A percentile compares a stretch with the other conserved stretches of the same genome.
phyloP scores from a whole-genome alignment of 352 stramenopile species.

The Vaucheria bursata region DNA sequence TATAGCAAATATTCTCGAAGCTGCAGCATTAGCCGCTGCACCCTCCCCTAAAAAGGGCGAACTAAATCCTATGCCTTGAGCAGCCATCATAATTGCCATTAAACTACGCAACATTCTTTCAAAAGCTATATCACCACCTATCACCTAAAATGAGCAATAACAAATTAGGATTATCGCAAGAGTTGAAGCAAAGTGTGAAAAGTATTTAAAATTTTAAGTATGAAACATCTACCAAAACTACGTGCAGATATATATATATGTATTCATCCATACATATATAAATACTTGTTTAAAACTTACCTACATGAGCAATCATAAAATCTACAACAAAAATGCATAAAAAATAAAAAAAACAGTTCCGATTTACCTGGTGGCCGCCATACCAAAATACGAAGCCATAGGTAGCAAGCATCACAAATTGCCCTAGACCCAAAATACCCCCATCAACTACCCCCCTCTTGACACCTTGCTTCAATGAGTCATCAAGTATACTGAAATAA shows the following conservation, averaged over 20 bases:
- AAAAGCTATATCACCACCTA: constrained; percentile 38
- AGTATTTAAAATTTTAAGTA: background rate
- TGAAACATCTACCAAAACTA: constrained; percentile 8
- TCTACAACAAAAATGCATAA: constrained; percentile 5
- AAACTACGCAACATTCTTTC: constrained; percentile 46
- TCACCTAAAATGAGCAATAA: constrained; percentile 12
- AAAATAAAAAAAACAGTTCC: background rate
- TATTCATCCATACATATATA: too few species aligned
- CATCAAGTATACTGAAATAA: constrained; percentile 18
- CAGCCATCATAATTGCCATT: constrained; percentile 48
- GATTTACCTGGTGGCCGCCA: background rate
- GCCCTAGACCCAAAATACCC: constrained; percentile 59
- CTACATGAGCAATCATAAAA: too few species aligned
- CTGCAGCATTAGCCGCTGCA: constrained; percentile 43
- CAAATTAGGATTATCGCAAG: background rate
- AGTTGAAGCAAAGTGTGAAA: background rate
- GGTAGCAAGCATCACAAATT: constrained; percentile 60
- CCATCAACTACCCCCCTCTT: constrained; percentile 57
- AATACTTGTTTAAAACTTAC: too few species aligned
- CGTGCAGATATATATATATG: background rate
- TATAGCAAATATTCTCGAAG: constrained; percentile 44
- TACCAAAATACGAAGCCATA: constrained; percentile 66
- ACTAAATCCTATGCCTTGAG: constrained; percentile 40
- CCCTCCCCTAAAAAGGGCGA: constrained; percentile 42
- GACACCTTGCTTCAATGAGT: constrained; percentile 29